Base-by-base conservation (phyloP, 73 alveolate species). In the Tetrahymena elliotti region DNA sequence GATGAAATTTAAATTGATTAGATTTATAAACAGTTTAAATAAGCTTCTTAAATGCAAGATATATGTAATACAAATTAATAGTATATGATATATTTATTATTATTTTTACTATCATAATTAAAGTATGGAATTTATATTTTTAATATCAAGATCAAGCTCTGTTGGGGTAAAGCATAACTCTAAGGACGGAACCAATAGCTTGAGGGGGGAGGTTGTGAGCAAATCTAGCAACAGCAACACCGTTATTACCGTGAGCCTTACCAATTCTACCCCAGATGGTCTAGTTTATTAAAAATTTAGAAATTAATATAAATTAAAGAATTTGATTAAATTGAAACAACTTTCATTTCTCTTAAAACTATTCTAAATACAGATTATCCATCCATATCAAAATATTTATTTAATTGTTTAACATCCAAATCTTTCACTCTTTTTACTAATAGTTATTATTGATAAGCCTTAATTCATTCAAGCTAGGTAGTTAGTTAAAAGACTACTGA, bases 231-330 rank as follows among this genome's bases (percentile, higher is more conserved):
- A 98, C 95, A 82, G 97, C 99, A 33, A 96, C 97, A 84, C 99
- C 99, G 93, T 96, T 98, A 94, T 94, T 95, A 95, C 99, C 99
- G 96, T 98, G 99, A 92, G 99, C 95, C 84, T 96, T 97, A 47
- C 96, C 95, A 93, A 98, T 97, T 94, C 97, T 97, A 84, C 99
- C 99, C 99, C 99, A 98, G 68, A 98, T 98, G 93, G 98, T 93
- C 97, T 97, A 95, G 11, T 68, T 18, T 68, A 18, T 68, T 68
- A 68, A n/a, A 31, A 68, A 68, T 27, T 68, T 68, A 24, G 36
- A 68, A 68, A 95, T 95, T 93, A 68, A 68, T 68, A 68, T 27
- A 68, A 68, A 68, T 27, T 54, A 68, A 27, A 47, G 20, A 47
- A 0, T 47, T 0, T 47, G 31, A 18, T 47, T 47, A 47, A 47